Conservation (phyloP, 306 rosid genomes). For the cucumber (Cucumis sativus) region DNA sequence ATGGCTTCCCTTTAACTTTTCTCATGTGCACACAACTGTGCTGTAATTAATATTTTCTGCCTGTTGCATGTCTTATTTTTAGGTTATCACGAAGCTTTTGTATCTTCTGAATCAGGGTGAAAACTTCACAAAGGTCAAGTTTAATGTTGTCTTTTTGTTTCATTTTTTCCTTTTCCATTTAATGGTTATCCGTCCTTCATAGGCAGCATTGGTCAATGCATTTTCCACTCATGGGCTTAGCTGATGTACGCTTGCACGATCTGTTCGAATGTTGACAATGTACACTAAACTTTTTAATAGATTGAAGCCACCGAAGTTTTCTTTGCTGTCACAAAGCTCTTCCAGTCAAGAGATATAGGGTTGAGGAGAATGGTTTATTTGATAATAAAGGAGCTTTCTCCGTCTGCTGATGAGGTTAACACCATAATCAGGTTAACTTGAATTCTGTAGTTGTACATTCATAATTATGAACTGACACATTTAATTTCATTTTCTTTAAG, state of each 20-base stretch:
- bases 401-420: conserved; percentile 89
- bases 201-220: neutral
- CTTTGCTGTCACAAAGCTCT: conserved; percentile 92
- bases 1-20: neutral
- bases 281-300: conserved; percentile 19
- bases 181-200: neutral
- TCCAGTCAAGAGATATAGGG: conserved; percentile 91
- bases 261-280: neutral
- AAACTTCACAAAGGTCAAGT: conserved; percentile 71
- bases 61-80: conserved; percentile 11
- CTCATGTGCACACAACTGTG: neutral
- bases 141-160: neutral
- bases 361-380: conserved; percentile 98
- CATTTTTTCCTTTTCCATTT: neutral
- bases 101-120: conserved; percentile 95
- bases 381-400: conserved; percentile 88
- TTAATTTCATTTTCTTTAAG: conserved; percentile 18
- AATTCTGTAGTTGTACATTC: conserved; percentile 7
- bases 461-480: conserved; percentile 21
- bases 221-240: too few species aligned
- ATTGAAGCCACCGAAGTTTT: conserved; percentile 96
- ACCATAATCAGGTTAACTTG: conserved; percentile 11
- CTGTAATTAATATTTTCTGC: neutral
- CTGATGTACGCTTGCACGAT: neutral
- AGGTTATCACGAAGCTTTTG: conserved; percentile 93